Percentiles rank a stretch among this genome's conserved stretches.
phyloP scores from a whole-genome alignment of 129 eudicot genomes.

The Smallanthus sonchifolius region DNA sequence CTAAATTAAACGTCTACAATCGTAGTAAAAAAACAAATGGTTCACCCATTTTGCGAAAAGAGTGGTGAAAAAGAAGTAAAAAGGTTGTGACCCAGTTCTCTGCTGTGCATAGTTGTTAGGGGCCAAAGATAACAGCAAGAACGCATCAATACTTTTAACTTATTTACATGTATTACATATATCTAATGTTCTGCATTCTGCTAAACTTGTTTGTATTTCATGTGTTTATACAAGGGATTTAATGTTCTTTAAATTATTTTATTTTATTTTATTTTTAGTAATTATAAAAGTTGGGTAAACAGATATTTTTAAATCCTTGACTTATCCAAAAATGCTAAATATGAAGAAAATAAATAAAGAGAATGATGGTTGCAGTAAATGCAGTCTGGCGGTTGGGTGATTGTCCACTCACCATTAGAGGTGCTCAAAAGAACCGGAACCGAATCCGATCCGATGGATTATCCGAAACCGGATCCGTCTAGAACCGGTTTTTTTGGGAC shows the following conservation, averaged over 20 bases:
- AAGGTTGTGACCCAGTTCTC: slow-evolving; percentile 6
- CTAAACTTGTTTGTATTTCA: slow-evolving; percentile 11
- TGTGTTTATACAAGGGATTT: slow-evolving; percentile 13
- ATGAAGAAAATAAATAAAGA: not conserved
- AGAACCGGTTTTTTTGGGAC: too few relatives aligned
- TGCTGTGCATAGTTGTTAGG: slow-evolving; percentile 20
- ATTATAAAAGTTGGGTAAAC: not conserved
- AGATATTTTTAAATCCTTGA: not conserved
- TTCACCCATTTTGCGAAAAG: slow-evolving; percentile 21
- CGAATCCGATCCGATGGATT: too few relatives aligned
- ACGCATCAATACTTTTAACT: slow-evolving; percentile 7
- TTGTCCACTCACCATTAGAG: too few relatives aligned
- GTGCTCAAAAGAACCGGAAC: too few relatives aligned
- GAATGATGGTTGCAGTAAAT: not conserved
- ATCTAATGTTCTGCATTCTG: not conserved
- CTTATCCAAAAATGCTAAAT: not conserved
- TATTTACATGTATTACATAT: slow-evolving; percentile 10
- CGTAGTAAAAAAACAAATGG: slow-evolving; percentile 6
- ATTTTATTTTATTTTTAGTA: not conserved
- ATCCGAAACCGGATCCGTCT: too few relatives aligned
- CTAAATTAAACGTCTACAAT: slow-evolving; percentile 9
- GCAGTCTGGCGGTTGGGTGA: not conserved
- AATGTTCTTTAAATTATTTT: not conserved
- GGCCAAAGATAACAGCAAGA: slow-evolving; percentile 11
- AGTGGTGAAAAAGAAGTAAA: slow-evolving; percentile 14